Evolutionary conservation across 139 green algal species (phyloP).

Genomic region (Haematococcus lacustris): DNA sequence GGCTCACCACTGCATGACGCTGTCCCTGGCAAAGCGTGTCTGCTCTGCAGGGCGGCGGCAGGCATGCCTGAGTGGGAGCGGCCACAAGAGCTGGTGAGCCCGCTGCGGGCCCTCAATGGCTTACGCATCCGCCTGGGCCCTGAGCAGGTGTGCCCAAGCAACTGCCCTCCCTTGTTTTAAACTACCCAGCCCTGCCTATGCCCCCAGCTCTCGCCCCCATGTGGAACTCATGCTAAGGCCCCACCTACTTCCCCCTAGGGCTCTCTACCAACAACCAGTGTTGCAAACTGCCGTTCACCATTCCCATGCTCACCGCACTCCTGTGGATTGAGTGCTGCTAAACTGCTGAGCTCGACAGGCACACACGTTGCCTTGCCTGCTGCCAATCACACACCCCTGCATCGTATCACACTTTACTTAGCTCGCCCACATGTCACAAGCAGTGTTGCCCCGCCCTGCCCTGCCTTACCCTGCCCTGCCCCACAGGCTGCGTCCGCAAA

Average conservation of each 20-base stretch:
- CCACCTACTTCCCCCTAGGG: neutral
- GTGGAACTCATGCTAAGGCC: neutral
- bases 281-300: neutral
- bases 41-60: neutral
- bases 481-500: no score
- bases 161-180: neutral
- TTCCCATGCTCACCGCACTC: neutral
- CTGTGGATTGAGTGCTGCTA: no score
- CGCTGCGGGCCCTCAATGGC: conserved; percentile 26
- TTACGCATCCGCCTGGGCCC: conserved; percentile 12
- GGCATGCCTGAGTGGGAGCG: conserved; percentile 4
- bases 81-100: conserved; percentile 23
- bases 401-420: no score
- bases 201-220: no score
- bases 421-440: no score
- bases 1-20: neutral
- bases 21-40: neutral
- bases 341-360: no score
- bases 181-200: neutral
- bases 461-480: no score
- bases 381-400: no score
- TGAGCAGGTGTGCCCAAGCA: neutral
- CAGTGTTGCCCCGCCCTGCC: no score
- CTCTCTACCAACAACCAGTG: no score
- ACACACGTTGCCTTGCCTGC: no score